Base-by-base conservation (phyloP, 176 grass and related monocot genomes). In the Phoenix dactylifera region DNA sequence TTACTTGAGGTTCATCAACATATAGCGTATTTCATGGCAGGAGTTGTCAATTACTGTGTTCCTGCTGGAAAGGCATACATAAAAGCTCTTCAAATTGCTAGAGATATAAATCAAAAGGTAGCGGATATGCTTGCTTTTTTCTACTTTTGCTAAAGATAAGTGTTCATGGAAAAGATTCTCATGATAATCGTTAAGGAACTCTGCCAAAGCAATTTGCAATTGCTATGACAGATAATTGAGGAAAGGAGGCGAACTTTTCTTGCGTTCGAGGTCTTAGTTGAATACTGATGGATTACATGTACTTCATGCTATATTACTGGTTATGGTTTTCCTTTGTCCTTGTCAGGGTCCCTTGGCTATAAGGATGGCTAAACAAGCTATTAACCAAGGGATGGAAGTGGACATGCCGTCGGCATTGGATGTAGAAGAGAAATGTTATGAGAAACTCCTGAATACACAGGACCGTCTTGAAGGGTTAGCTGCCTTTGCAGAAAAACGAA, bases 401-500 rank as follows among this genome's bases (percentile, higher is more conserved):
- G 66, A 78, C 52, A 66, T 88, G 17, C 25, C 73, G 15, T 60
- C 76, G 12, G 75, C 87, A 22, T 61, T 92, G 66, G 22, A 30
- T 49, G 66, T 85, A 25, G 93, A 98, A 81, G 81, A 92, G 81
- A 64, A 83, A 69, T 92, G 93, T 70, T 98, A 92, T 50, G 76
- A 83, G 74, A 74, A 83, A 62, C 57, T 85, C 22, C 62, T 98
- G 26, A 75, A 88, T 64, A 92, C 84, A 25, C 48, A 88, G 58
- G 87, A 92, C 71, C 84, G 87, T 4, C 81, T 88, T 51, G 93
- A 92, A 78, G 93, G 93, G 44, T 77, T 97, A 64, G 81, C 80
- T 54, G 87, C 93, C 72, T 97, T 97, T 73, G 72, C 87, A 0
- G 93, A 97, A 72, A 97, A 97, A 72, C 71, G 87, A 65, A 97